Base-by-base conservation (phyloP, 2,329 filamentous ascomycete species). In the Colletotrichum navitas region DNA sequence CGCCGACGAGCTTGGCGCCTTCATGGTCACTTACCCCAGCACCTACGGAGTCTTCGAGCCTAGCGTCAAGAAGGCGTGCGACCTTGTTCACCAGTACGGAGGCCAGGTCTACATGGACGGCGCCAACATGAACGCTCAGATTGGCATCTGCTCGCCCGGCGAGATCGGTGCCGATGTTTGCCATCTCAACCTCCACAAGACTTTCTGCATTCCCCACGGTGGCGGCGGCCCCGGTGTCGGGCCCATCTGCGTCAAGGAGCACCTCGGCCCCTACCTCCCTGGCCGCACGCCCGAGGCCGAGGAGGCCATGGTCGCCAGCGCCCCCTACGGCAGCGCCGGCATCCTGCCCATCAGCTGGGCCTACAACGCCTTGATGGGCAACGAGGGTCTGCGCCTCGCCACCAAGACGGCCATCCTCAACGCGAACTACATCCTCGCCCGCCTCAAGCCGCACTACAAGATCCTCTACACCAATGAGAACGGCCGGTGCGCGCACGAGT, bases 31-130 rank as follows among this genome's bases (percentile, higher is more conserved):
- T 2, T 98, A 98, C 80, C 95, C 95, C 41, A 96, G 93, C 81
- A 98, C 95, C 0, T 98, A 93, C 76, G 95, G 95, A 80, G 94
- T 98, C 39, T 98, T 97, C 79, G 95, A 98, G 85, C 95, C 95
- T 3, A 88, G 91, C 74, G 90, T 97, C 80, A 96, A 94, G 85
- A 89, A 93, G 79, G 94, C 92, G 21, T 97, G 94, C 82, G 85
- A 94, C 66, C 85, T 97, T 39, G 94, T 98, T 24, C 95, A 98
- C 83, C 83, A 92, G 74, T 86, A 97, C 79, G 95, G 95, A 63
- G 95, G 95, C 12, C 94, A 97, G 79, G 95, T 98, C 21, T 98
- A 98, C 86, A 98, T 98, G 95, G 95, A 98, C 80, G 95, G 95
- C 59, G 95, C 95, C 75, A 98, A 98, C 85, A 96, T 98, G 94